Percentiles rank a stretch among this genome's conserved stretches.
Evolutionary conservation across 176 grass and related monocot genomes (phyloP).

Genomic region (Cenchrus fungigraminus): DNA sequence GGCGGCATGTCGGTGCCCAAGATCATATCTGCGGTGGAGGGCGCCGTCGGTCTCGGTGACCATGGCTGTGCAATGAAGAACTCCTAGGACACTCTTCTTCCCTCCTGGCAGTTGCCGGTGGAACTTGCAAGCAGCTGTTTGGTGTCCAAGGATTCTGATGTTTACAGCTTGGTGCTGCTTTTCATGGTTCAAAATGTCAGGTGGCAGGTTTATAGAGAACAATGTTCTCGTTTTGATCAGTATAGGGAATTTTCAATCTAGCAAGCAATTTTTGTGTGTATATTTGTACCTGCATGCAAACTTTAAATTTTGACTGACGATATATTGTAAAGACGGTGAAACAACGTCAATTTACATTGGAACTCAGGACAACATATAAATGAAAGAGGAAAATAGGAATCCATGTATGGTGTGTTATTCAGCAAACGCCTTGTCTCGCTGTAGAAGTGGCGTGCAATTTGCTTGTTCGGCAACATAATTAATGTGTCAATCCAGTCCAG

Average conservation of each 20-base stretch:
- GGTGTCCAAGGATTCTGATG: background rate
- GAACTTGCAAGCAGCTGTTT: background rate
- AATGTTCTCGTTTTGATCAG: background rate
- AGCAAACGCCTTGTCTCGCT: background rate
- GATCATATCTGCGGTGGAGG: constrained; percentile 57
- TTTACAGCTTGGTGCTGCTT: background rate
- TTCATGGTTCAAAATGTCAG: background rate
- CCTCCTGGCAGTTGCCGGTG: background rate
- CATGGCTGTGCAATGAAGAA: constrained; percentile 38
- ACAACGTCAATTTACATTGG: background rate
- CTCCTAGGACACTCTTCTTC: background rate
- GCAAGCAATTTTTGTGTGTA: background rate
- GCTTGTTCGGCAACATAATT: background rate
- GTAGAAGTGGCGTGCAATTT: background rate
- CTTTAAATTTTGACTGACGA: background rate
- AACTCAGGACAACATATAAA: background rate
- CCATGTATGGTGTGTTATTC: background rate
- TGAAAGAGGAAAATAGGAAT: background rate
- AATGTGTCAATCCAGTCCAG: background rate
- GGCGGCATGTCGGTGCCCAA: constrained; percentile 74
- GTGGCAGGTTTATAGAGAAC: background rate
- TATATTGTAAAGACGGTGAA: background rate
- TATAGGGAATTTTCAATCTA: background rate
- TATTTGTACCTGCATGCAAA: background rate
- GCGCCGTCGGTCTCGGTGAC: constrained; percentile 18